Evolutionary conservation across 2,329 filamentous ascomycete species (phyloP).

Genomic region (Ceratocystiopsis minuta): DNA sequence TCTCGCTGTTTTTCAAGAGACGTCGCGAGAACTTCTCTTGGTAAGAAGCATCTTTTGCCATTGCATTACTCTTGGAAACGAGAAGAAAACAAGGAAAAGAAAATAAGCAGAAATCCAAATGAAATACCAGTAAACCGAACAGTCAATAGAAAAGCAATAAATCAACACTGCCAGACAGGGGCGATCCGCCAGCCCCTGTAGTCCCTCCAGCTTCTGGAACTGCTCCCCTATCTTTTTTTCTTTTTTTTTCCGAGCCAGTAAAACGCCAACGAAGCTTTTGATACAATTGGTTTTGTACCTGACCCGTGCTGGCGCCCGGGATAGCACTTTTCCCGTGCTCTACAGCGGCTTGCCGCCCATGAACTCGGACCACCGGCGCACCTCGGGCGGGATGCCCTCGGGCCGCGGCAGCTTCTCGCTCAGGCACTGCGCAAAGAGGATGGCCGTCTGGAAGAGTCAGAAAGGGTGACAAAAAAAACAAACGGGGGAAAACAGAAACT

Average conservation of each 20-base stretch:
- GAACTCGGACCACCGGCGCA: conserved; percentile 89
- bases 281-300: not conserved
- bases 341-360: conserved; percentile 71
- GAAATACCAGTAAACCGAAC: not conserved
- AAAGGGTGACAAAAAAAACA: not conserved
- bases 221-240: not conserved
- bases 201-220: not conserved
- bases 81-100: not conserved
- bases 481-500: conserved; percentile 4
- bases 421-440: conserved; percentile 94
- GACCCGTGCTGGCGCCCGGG: not conserved
- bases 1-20: too few relatives aligned
- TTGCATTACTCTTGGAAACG: not conserved
- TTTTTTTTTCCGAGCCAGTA: conserved; percentile 1
- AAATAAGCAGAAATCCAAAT: not conserved
- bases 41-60: too few relatives aligned
- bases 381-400: conserved; percentile 79
- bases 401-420: conserved; percentile 80
- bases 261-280: conserved; percentile 2
- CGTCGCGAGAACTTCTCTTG: too few relatives aligned
- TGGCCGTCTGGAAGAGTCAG: conserved; percentile 50
- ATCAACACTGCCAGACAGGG: too few relatives aligned
- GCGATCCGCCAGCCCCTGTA: too few relatives aligned
- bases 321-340: conserved; percentile 10
- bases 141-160: too few relatives aligned